These are phyloP conservation scores for Lachnellula hyalina DNA, from an alignment of 2,329 filamentous ascomycete genomes.

Conservation along the genomic window DNA sequence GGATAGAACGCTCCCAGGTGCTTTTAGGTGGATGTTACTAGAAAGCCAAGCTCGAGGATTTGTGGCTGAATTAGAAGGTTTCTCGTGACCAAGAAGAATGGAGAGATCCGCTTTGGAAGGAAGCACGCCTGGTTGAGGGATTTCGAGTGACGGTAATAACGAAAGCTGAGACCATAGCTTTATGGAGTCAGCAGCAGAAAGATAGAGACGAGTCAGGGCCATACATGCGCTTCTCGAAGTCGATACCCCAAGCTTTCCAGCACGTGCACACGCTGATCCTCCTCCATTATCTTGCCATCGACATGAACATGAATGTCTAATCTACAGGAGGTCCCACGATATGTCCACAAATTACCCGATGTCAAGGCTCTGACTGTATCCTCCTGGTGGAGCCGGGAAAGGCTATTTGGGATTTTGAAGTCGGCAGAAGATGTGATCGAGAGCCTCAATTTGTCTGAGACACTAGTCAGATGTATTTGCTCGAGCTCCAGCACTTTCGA, in stretches of 20 bases:
- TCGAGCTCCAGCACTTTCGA: conserved; percentile 13
- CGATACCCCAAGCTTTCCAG: conserved; percentile 15
- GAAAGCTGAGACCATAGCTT: conserved; percentile 26
- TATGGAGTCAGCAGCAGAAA: conserved; percentile 4
- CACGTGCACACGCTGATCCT: background rate
- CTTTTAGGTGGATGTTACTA: conserved; percentile 13
- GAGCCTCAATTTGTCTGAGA: conserved; percentile 13
- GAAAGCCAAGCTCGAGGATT: conserved; percentile 7
- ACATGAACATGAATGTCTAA: conserved; percentile 18
- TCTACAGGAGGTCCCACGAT: conserved; percentile 16
- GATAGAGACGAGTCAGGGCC: background rate
- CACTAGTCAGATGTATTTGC: conserved; percentile 9
- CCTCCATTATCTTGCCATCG: conserved; percentile 14
- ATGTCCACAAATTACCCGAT: conserved; percentile 23
- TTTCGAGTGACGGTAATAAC: conserved; percentile 18
- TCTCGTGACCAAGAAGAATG: conserved; percentile 17
- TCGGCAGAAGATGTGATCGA: conserved; percentile 7
- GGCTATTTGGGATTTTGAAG: conserved; percentile 3
- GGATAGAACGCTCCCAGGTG: conserved; percentile 15
- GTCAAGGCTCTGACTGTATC: conserved; percentile 13
- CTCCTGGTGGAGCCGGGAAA: background rate
- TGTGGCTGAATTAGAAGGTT: background rate
- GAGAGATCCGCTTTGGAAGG: conserved; percentile 7
- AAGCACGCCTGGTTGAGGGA: background rate
- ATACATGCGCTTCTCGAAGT: conserved; percentile 21